Evolutionary conservation across 176 grass and related monocot genomes (phyloP).

Genomic region (Juncus inflexus): DNA sequence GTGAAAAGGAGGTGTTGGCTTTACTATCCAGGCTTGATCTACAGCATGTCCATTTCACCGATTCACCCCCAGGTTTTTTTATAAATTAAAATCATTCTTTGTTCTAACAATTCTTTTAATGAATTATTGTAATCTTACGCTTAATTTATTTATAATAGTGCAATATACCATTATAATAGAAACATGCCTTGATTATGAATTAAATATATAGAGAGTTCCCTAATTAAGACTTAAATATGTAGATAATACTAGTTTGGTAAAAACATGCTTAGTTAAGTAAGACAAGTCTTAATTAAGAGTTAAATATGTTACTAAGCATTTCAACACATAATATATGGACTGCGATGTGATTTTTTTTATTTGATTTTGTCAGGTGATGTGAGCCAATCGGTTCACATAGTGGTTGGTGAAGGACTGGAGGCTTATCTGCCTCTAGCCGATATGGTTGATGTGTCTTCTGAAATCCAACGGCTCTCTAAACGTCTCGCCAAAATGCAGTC

Average conservation of each 20-base stretch:
- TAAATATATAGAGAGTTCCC: too few species aligned
- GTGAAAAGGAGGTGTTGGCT: conserved; percentile 78
- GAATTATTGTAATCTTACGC: background rate
- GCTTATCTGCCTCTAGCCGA: conserved; percentile 86
- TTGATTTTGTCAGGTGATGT: conserved; percentile 46
- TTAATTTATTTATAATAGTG: too few species aligned
- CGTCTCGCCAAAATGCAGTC: conserved; percentile 90
- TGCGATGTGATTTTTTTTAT: background rate
- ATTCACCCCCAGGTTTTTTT: conserved; percentile 54
- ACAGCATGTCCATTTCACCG: conserved; percentile 59
- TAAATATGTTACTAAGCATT: too few species aligned
- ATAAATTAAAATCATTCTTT: too few species aligned
- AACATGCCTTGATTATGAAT: too few species aligned
- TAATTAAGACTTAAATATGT: too few species aligned
- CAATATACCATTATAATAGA: too few species aligned
- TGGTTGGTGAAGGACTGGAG: conserved; percentile 75
- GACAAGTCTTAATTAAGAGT: too few species aligned
- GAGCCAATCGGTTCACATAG: conserved; percentile 91
- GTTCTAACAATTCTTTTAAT: background rate
- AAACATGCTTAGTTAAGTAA: too few species aligned
- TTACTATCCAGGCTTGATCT: conserved; percentile 80
- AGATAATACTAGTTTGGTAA: too few species aligned
- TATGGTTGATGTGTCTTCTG: conserved; percentile 86
- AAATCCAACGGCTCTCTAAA: conserved; percentile 78
- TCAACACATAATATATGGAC: too few species aligned